phyloP scores from a whole-genome alignment of 2,329 filamentous ascomycete species.

The Monilinia laxa region DNA sequence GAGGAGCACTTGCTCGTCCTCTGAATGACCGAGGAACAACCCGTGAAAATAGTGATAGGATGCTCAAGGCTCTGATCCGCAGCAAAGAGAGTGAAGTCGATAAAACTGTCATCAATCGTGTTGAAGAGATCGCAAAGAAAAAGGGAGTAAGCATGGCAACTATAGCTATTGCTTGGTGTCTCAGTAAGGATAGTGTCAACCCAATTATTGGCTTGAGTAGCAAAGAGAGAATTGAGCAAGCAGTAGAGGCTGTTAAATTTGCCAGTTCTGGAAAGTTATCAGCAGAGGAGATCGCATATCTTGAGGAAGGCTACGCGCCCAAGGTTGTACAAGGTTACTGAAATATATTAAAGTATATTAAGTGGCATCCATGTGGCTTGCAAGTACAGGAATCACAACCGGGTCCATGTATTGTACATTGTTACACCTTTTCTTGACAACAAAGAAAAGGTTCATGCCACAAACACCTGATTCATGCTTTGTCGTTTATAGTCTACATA shows the following conservation, averaged over 20 bases:
- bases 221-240: conserved; percentile 55
- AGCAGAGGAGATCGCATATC: conserved; percentile 53
- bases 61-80: conserved; percentile 28
- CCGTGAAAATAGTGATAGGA: conserved; percentile 32
- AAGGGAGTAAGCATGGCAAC: conserved; percentile 58
- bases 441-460: conserved; percentile 7
- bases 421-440: background rate
- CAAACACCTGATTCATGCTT: conserved; percentile 13
- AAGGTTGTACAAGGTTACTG: conserved; percentile 32
- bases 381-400: conserved; percentile 3
- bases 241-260: conserved; percentile 45
- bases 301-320: conserved; percentile 55
- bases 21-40: conserved; percentile 29
- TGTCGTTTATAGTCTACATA: background rate
- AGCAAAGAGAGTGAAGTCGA: conserved; percentile 37
- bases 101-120: conserved; percentile 42
- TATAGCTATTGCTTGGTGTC: conserved; percentile 57
- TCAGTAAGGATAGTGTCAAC: conserved; percentile 48
- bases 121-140: conserved; percentile 58
- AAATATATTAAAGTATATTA: conserved; percentile 3
- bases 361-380: conserved; percentile 22
- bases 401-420: conserved; percentile 7
- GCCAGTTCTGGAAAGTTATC: conserved; percentile 48
- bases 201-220: conserved; percentile 57
- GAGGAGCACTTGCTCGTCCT: conserved; percentile 41